Percentiles rank a stretch among this genome's conserved stretches.
These are phyloP conservation scores for Fusarium marasasianum DNA, from an alignment of 2,329 filamentous ascomycete genomes.

Conservation along the genomic window DNA sequence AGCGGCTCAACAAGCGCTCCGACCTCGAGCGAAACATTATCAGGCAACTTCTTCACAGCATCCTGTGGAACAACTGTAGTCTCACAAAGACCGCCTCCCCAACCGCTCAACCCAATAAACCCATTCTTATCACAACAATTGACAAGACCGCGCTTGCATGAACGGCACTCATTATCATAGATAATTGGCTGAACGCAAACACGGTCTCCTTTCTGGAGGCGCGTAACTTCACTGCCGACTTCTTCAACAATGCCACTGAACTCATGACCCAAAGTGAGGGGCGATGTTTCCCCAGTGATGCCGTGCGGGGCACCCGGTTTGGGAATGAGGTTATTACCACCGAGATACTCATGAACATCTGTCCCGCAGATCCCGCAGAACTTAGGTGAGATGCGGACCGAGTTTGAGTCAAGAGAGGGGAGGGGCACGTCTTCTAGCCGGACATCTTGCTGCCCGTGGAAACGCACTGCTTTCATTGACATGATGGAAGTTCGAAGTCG, in stretches of 20 bases:
- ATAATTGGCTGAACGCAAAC: constrained; percentile 21
- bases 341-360: constrained; percentile 17
- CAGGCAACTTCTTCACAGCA: constrained; percentile 9
- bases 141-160: not conserved
- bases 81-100: constrained; percentile 10
- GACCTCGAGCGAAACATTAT: constrained; percentile 3
- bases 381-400: not conserved
- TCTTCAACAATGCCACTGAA: constrained; percentile 16
- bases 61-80: constrained; percentile 1
- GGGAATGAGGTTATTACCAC: constrained; percentile 20
- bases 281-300: constrained; percentile 15
- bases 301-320: constrained; percentile 19
- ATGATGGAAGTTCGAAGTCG: not conserved
- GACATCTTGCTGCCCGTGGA: constrained; percentile 5
- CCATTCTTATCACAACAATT: constrained; percentile 21
- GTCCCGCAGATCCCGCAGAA: constrained; percentile 20
- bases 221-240: constrained; percentile 9
- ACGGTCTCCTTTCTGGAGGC: constrained; percentile 2
- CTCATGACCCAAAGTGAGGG: constrained; percentile 12
- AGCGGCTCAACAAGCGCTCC: constrained; percentile 11
- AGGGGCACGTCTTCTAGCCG: constrained; percentile 1
- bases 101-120: not conserved
- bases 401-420: not conserved
- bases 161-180: constrained; percentile 12
- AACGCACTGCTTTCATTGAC: constrained; percentile 12